These are phyloP conservation scores for Colletotrichum shisoi DNA, from an alignment of 2,329 filamentous ascomycete genomes.

Conservation along the genomic window DNA sequence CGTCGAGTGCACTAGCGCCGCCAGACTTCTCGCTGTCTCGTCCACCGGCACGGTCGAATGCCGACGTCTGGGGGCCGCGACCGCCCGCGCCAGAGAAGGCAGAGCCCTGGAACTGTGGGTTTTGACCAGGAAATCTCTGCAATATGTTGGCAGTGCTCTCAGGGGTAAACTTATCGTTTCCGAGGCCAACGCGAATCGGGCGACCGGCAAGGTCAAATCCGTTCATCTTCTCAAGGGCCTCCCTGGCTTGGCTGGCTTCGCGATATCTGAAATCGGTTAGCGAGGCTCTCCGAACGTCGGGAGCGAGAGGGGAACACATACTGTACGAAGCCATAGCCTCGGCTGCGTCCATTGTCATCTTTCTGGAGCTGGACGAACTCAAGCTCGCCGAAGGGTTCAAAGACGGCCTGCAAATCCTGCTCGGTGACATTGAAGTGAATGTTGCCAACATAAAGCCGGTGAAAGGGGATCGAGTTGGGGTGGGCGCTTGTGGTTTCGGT, in stretches of 20 bases:
- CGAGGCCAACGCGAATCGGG: slow-evolving; percentile 96
- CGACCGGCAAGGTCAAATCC: slow-evolving; percentile 97
- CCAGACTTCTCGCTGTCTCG: slow-evolving; percentile 89
- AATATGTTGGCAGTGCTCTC: slow-evolving; percentile 93
- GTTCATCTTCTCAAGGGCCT: slow-evolving; percentile 98
- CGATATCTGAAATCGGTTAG: slow-evolving; percentile 73
- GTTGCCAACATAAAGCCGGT: slow-evolving; percentile 97
- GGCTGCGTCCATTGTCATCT: slow-evolving; percentile 87
- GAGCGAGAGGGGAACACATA: slow-evolving; percentile 60
- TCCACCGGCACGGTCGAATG: slow-evolving; percentile 89
- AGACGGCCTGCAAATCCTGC: slow-evolving; percentile 92
- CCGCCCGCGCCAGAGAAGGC: slow-evolving; percentile 90
- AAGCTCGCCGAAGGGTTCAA: slow-evolving; percentile 96
- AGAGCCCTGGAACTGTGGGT: slow-evolving; percentile 83
- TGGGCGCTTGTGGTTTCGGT: slow-evolving; percentile 72
- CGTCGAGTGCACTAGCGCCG: slow-evolving; percentile 92
- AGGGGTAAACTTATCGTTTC: slow-evolving; percentile 99
- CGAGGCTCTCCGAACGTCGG: not conserved
- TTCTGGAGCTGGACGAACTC: slow-evolving; percentile 98
- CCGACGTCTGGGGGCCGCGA: slow-evolving; percentile 82
- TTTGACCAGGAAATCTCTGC: slow-evolving; percentile 88
- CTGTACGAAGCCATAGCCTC: slow-evolving; percentile 99
- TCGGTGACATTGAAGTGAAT: slow-evolving; percentile 99
- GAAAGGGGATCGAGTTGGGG: slow-evolving; percentile 89
- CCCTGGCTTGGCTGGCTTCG: slow-evolving; percentile 87